phyloP scores from a whole-genome alignment of 805 yeast genomes.

The Spathaspora hagerdaliae region DNA sequence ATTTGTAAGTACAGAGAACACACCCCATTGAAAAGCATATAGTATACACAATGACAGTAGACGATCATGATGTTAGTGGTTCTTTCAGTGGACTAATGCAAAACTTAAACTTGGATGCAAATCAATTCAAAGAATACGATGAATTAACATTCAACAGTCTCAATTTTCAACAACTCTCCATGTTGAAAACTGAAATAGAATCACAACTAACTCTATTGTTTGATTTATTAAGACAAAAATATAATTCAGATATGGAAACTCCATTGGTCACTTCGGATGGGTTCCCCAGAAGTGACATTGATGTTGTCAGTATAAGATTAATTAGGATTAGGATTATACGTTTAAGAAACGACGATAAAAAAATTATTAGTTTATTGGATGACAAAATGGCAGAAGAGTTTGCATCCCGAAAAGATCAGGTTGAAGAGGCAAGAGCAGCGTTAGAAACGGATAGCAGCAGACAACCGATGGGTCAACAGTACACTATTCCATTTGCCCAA shows the following conservation, averaged over 20 bases:
- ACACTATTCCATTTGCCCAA: constrained; percentile 49
- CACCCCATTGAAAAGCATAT: too few species aligned
- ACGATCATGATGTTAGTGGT: constrained; percentile 11
- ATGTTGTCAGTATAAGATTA: constrained; percentile 62
- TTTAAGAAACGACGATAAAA: constrained; percentile 63
- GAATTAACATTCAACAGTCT: constrained; percentile 13
- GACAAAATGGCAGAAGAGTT: constrained; percentile 44
- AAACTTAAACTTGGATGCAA: constrained; percentile 21
- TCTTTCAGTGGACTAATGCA: constrained; percentile 25
- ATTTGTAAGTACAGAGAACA: background rate
- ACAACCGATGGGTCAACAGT: background rate
- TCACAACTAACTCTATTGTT: constrained; percentile 28
- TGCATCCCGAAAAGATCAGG: constrained; percentile 4
- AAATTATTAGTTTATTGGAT: constrained; percentile 45
- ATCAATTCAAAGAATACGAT: constrained; percentile 17
- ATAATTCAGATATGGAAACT: constrained; percentile 59
- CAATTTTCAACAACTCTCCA: constrained; percentile 11
- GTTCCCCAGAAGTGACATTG: constrained; percentile 80
- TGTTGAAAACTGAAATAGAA: constrained; percentile 17
- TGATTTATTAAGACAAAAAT: constrained; percentile 37
- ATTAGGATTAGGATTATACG: constrained; percentile 62
- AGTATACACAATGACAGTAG: constrained; percentile 6
- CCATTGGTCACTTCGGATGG: constrained; percentile 69
- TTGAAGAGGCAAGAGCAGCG: background rate
- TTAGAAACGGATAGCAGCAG: background rate